These are phyloP conservation scores for Vicia villosa DNA, from an alignment of 306 rosid genomes.

Conservation along the genomic window DNA sequence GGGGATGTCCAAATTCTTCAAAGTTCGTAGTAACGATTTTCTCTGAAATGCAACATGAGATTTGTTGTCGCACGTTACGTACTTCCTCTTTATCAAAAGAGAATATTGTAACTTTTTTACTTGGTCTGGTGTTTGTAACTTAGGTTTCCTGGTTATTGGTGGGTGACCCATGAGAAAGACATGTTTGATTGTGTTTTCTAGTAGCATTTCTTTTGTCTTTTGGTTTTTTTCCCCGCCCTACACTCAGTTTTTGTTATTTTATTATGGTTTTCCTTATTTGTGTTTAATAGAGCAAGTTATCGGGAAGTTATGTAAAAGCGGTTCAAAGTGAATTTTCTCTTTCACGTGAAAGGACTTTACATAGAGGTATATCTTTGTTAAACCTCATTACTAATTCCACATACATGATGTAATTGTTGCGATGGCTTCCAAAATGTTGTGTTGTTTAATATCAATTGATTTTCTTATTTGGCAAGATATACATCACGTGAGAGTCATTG, in stretches of 20 bases:
- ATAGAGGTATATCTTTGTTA: constrained; percentile 44
- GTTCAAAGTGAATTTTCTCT: constrained; percentile 46
- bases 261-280: constrained; percentile 12
- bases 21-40: background rate
- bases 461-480: constrained; percentile 5
- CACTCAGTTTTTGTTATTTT: constrained; percentile 12
- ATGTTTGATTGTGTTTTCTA: constrained; percentile 22
- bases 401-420: background rate
- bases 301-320: constrained; percentile 44
- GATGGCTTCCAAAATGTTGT: constrained; percentile 1
- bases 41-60: background rate
- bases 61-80: background rate
- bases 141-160: constrained; percentile 13
- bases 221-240: background rate
- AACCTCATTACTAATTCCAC: constrained; percentile 16
- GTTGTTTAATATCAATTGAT: constrained; percentile 15
- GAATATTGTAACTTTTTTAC: background rate
- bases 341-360: constrained; percentile 55
- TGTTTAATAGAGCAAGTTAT: constrained; percentile 46
- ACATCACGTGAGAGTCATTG: background rate
- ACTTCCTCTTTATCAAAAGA: background rate
- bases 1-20: background rate
- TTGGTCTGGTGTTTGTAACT: constrained; percentile 9
- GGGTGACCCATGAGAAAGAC: constrained; percentile 6
- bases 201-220: background rate